phyloP scores from a whole-genome alignment of 768 basidiomycete genomes.

The Amanita muscaria region DNA sequence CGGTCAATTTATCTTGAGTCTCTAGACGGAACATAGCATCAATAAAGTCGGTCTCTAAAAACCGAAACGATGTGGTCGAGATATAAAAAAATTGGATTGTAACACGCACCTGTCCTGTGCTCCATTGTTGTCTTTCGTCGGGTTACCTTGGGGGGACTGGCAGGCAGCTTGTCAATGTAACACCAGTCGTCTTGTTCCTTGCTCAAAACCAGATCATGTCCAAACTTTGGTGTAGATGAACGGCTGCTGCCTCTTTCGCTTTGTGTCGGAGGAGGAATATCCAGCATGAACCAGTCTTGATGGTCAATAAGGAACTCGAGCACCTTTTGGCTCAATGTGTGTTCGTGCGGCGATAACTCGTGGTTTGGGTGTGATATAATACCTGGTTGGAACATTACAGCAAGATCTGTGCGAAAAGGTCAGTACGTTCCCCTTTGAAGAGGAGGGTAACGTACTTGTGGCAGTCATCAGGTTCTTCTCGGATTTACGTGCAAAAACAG shows the following conservation, averaged over 20 bases:
- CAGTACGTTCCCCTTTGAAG: background rate
- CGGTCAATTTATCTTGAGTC: background rate
- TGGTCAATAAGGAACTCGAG: slow-evolving; percentile 95
- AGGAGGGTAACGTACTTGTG: slow-evolving; percentile 51
- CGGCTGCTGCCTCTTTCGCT: slow-evolving; percentile 4
- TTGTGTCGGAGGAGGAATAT: slow-evolving; percentile 62
- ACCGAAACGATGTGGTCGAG: slow-evolving; percentile 1
- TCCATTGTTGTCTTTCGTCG: slow-evolving; percentile 7
- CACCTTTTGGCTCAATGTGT: slow-evolving; percentile 81
- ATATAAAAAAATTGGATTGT: background rate
- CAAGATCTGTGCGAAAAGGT: slow-evolving; percentile 59
- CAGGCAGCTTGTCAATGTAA: background rate
- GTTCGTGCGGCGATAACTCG: slow-evolving; percentile 79
- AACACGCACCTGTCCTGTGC: slow-evolving; percentile 5
- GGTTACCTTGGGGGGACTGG: background rate
- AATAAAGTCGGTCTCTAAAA: slow-evolving; percentile 2
- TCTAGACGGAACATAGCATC: slow-evolving; percentile 8
- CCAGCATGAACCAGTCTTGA: slow-evolving; percentile 92
- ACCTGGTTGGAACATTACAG: slow-evolving; percentile 95
- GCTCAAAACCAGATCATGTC: slow-evolving; percentile 3
- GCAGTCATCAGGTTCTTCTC: slow-evolving; percentile 96
- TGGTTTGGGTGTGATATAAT: slow-evolving; percentile 84
- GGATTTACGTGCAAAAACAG: slow-evolving; percentile 86
- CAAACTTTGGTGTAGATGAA: background rate
- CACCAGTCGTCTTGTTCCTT: slow-evolving; percentile 2